These are phyloP conservation scores for Boletus fagicola DNA, from an alignment of 768 basidiomycete genomes.

Conservation along the genomic window DNA sequence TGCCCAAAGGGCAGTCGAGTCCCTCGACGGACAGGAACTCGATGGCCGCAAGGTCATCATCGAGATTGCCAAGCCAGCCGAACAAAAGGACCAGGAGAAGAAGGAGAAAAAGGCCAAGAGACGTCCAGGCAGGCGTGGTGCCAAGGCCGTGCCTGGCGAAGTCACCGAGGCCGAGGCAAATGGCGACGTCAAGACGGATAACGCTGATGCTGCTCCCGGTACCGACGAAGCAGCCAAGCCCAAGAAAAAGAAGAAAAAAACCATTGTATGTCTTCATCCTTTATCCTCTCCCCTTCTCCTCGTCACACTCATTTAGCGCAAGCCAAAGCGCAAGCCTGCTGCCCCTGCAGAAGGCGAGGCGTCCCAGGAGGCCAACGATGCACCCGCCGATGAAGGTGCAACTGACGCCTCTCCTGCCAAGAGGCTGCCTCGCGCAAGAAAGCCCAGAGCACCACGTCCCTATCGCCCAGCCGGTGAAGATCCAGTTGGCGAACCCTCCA, in stretches of 20 bases:
- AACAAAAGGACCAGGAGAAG: constrained; percentile 77
- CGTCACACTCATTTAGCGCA: constrained; percentile 46
- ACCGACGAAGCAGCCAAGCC: constrained; percentile 61
- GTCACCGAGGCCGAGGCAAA: constrained; percentile 88
- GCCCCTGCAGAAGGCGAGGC: constrained; percentile 34
- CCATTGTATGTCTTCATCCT: constrained; percentile 38
- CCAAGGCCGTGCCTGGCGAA: constrained; percentile 85
- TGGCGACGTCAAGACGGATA: constrained; percentile 65
- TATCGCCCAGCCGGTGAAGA: constrained; percentile 77
- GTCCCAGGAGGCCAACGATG: constrained; percentile 29
- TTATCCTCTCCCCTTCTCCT: constrained; percentile 10
- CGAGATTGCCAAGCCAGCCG: constrained; percentile 89
- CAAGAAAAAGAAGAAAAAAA: constrained; percentile 81
- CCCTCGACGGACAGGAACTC: constrained; percentile 85
- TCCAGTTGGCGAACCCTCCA: constrained; percentile 84
- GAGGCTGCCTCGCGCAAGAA: constrained; percentile 53
- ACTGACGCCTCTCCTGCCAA: constrained; percentile 35
- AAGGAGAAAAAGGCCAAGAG: constrained; percentile 78
- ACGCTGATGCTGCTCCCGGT: constrained; percentile 47
- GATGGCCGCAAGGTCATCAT: constrained; percentile 86
- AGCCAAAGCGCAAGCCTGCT: constrained; percentile 42
- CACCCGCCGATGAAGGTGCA: constrained; percentile 37
- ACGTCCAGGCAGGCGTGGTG: constrained; percentile 81
- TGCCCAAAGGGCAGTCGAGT: constrained; percentile 81
- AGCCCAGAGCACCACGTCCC: constrained; percentile 54